Evolutionary conservation across 2,329 filamentous ascomycete species (phyloP).

Genomic region (Pezizomycotina sp.): DNA sequence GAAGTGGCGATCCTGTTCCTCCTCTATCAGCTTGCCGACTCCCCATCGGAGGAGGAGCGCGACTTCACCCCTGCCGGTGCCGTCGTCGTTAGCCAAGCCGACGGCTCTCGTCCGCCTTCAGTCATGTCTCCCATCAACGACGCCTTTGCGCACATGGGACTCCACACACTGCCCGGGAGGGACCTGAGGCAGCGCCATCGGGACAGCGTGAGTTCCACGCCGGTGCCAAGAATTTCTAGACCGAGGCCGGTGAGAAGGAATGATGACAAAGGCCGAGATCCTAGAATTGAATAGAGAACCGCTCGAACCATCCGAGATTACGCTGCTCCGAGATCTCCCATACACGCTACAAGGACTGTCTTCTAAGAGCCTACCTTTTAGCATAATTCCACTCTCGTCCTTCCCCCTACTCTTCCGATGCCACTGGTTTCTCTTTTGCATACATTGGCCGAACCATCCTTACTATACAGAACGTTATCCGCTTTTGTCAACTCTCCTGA

Average conservation of each 20-base stretch:
- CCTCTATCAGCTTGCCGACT: constrained; percentile 65
- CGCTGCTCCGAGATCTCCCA: constrained; percentile 62
- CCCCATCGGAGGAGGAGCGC: constrained; percentile 29
- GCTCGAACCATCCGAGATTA: constrained; percentile 49
- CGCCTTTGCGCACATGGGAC: constrained; percentile 27
- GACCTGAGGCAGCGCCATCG: constrained; percentile 11
- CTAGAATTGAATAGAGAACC: constrained; percentile 15
- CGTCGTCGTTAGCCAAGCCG: constrained; percentile 5
- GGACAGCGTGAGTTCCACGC: constrained; percentile 10
- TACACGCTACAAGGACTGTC: constrained; percentile 88
- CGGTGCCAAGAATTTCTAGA: constrained; percentile 10
- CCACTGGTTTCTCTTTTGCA: constrained; percentile 78
- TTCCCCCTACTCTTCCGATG: constrained; percentile 64
- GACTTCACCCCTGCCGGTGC: constrained; percentile 8
- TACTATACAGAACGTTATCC: constrained; percentile 71
- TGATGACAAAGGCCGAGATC: constrained; percentile 21
- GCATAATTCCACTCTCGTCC: constrained; percentile 49
- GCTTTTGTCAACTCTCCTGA: constrained; percentile 67
- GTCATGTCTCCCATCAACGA: constrained; percentile 1
- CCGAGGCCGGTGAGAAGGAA: constrained; percentile 6
- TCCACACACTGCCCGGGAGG: constrained; percentile 20
- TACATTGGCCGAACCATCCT: constrained; percentile 75
- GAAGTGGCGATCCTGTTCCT: constrained; percentile 94
- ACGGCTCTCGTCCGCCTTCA: constrained; percentile 1
- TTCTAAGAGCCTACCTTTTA: constrained; percentile 66